A percentile compares a stretch with the other conserved stretches of the same genome.
Evolutionary conservation across 495 filamentous ascomycete genomes (phyloP).

Genomic region (Schizothecium vesticola): DNA sequence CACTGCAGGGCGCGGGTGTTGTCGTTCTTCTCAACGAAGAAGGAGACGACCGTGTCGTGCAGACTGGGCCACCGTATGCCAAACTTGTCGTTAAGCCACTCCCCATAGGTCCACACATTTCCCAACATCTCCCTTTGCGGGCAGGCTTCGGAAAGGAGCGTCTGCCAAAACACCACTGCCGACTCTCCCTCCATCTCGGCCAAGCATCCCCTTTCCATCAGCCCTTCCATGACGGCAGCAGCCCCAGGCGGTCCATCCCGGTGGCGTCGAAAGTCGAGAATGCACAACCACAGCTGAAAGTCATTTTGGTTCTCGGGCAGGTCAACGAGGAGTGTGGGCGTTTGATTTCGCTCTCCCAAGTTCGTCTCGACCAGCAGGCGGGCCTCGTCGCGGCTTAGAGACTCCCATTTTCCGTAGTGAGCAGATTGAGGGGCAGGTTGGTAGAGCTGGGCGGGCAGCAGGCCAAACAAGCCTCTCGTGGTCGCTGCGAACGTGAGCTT

Average conservation of each 20-base stretch:
- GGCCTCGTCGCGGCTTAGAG: slow-evolving; percentile 12
- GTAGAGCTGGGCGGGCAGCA: background rate
- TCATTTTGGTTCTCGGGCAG: slow-evolving; percentile 43
- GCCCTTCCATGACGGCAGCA: slow-evolving; percentile 26
- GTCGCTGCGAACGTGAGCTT: background rate
- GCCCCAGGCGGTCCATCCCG: slow-evolving; percentile 56
- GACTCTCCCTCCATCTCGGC: slow-evolving; percentile 20
- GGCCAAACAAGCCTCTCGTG: background rate
- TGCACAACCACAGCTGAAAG: slow-evolving; percentile 58
- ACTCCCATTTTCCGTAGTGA: slow-evolving; percentile 19
- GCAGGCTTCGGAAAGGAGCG: slow-evolving; percentile 45
- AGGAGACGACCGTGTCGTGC: slow-evolving; percentile 29
- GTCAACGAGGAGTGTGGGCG: slow-evolving; percentile 51
- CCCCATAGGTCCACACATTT: slow-evolving; percentile 51
- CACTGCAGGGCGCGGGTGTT: slow-evolving; percentile 29
- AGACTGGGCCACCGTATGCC: slow-evolving; percentile 46
- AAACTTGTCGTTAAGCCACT: slow-evolving; percentile 42
- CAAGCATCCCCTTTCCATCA: slow-evolving; percentile 28
- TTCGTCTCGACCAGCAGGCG: slow-evolving; percentile 47
- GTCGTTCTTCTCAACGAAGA: slow-evolving; percentile 30
- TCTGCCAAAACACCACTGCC: slow-evolving; percentile 55
- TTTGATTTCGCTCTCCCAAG: slow-evolving; percentile 21
- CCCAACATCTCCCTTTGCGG: slow-evolving; percentile 38
- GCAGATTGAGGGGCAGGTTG: background rate
- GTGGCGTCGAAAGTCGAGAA: slow-evolving; percentile 57